phyloP scores from a whole-genome alignment of 306 rosid species.

The Lathyrus sativus region DNA sequence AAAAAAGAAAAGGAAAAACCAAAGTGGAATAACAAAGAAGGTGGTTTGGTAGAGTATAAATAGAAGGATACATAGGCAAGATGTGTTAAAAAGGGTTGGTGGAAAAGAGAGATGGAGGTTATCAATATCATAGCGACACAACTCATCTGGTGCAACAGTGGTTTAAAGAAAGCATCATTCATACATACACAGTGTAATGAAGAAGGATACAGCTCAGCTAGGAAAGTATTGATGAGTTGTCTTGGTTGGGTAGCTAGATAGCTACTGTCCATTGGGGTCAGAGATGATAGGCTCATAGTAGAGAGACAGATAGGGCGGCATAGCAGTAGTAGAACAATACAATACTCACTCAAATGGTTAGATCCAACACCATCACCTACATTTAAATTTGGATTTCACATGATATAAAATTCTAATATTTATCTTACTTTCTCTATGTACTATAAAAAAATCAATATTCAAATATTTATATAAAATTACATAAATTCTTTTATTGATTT shows the following conservation, averaged over 20 bases:
- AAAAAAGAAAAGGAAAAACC: no score
- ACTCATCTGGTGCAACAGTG: constrained; percentile 40
- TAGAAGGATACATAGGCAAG: not conserved
- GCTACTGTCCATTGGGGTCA: constrained; percentile 37
- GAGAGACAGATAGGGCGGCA: constrained; percentile 53
- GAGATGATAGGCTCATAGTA: constrained; percentile 42
- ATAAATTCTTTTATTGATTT: no score
- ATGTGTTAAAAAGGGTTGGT: constrained; percentile 1
- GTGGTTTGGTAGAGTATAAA: constrained; percentile 13
- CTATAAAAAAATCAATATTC: no score
- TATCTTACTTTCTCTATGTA: no score
- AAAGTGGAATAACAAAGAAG: not conserved
- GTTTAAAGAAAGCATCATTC: constrained; percentile 32
- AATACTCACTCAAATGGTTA: not conserved
- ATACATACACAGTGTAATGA: constrained; percentile 31
- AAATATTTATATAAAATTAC: no score
- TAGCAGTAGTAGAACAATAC: constrained; percentile 37
- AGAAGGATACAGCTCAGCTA: constrained; percentile 21
- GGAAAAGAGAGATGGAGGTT: not conserved
- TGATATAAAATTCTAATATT: no score
- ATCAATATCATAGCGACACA: constrained; percentile 28
- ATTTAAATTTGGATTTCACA: no score
- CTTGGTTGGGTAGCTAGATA: constrained; percentile 32
- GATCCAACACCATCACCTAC: no score
- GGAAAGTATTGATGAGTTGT: constrained; percentile 30